Evolutionary conservation across 2,329 filamentous ascomycete genomes (phyloP), one percentile per base, ranked within the genome.

Genomic region (Phialophora macrospora): DNA sequence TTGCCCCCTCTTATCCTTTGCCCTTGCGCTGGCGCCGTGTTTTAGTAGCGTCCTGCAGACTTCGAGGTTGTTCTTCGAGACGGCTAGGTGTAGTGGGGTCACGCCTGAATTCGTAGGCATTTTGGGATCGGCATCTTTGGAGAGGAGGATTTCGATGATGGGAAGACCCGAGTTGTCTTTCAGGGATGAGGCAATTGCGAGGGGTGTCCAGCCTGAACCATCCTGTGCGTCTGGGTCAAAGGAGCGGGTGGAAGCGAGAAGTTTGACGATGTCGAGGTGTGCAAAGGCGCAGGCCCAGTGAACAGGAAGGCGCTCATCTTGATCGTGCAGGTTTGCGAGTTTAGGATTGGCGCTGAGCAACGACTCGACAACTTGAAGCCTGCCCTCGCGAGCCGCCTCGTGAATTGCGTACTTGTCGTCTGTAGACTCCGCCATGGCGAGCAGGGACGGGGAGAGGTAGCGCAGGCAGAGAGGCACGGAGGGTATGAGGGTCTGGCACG

Each of bases 271-370:
- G 26, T 88, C 85, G 6, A 89, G 79, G 71, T 88, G 89, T 76
- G 95, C 96, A 77, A 91, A 90, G 24, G 93, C 95, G 1, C 88
- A 87, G 0, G 95, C 94, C 95, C 95, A 99, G 82, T 99, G 95
- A 64, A 98, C 88, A 2, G 95, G 89, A 44, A 97, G 86, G 52
- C 95, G 91, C 17, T 92, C 92, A 77, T 99, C 95, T 56, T 91
- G 89, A 74, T 99, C 95, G 74, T 81, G 82, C 73, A 88, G 87
- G 64, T 81, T 83, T 28, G 91, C 88, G 46, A 96, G 85, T 73
- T 91, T 93, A 2, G 91, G 88, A 74, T 96, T 93, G 71, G 88
- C 48, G 44, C 63, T 44, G 28, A 58, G 22, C 41, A 32, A 46
- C 6, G 30, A 34, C 7, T 57, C 22, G 69, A 63, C 60, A 55